Conservation (phyloP, 2,329 filamentous ascomycete species). For the Venturia oleaginea region DNA sequence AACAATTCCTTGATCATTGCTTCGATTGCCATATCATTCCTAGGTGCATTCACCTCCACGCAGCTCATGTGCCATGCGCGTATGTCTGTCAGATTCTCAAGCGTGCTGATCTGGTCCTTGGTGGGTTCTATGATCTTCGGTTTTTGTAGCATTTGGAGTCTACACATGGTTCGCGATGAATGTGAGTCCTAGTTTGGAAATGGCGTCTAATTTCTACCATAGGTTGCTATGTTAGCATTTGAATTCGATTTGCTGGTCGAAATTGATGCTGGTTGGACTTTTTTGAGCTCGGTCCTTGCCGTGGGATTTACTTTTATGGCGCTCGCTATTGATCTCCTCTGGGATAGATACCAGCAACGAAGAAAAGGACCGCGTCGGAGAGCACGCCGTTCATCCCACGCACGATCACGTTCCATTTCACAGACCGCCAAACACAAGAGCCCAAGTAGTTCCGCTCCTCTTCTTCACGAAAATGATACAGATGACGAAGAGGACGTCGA, state of each 20-base stretch:
- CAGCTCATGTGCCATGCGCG: constrained; percentile 27
- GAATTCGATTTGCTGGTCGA: constrained; percentile 24
- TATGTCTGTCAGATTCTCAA: constrained; percentile 21
- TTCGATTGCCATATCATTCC: constrained; percentile 24
- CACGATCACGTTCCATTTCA: neutral
- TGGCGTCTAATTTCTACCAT: neutral
- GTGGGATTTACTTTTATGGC: constrained; percentile 18
- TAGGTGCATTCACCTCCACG: constrained; percentile 26
- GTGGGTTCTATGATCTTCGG: constrained; percentile 25
- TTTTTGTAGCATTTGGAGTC: constrained; percentile 26
- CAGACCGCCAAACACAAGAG: neutral
- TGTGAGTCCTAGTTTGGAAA: neutral
- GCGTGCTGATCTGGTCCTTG: constrained; percentile 23
- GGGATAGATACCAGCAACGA: constrained; percentile 18
- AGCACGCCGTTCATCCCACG: neutral
- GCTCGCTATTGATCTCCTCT: constrained; percentile 22
- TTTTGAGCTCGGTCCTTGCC: constrained; percentile 18
- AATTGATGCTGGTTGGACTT: constrained; percentile 21
- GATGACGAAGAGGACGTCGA: neutral
- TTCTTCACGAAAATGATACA: neutral
- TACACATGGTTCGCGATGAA: constrained; percentile 18
- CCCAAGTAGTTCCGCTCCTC: neutral
- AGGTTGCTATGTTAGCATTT: constrained; percentile 27
- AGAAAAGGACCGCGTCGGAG: constrained; percentile 1
- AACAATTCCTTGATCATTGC: constrained; percentile 22